Conservation (phyloP, 148 eudicot species). For the Linanthus parryae region DNA sequence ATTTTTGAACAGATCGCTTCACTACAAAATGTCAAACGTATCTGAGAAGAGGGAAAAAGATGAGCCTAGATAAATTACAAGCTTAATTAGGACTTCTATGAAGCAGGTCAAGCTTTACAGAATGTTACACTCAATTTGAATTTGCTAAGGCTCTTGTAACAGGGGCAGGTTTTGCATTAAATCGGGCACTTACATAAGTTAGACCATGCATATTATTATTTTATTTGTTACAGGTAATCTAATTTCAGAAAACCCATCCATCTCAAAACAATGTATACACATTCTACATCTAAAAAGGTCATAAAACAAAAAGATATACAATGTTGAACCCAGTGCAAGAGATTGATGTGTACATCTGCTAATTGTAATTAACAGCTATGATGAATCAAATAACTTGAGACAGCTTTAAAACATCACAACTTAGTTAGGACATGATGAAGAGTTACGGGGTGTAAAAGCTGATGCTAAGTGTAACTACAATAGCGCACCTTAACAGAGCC, state of each 20-base stretch:
- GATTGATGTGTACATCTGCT: too few species aligned
- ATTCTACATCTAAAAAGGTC: not conserved
- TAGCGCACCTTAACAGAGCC: slow-evolving; percentile 50
- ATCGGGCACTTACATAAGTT: too few species aligned
- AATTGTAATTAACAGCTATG: too few species aligned
- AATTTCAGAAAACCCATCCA: not conserved
- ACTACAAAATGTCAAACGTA: too few species aligned
- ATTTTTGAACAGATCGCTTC: too few species aligned
- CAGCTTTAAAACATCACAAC: too few species aligned
- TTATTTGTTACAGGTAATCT: not conserved
- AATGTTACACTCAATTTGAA: not conserved
- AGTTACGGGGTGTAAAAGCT: too few species aligned
- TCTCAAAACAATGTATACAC: not conserved
- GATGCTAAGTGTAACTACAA: not conserved
- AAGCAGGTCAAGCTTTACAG: not conserved
- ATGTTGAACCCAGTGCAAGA: not conserved
- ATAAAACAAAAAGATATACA: not conserved
- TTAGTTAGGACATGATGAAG: too few species aligned
- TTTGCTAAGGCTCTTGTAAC: not conserved
- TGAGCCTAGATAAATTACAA: not conserved
- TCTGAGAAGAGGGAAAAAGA: too few species aligned
- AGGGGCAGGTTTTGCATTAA: too few species aligned
- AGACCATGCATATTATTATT: too few species aligned
- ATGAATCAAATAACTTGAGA: too few species aligned
- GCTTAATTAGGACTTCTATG: not conserved